These are phyloP conservation scores for Moniliella sp. DNA, from an alignment of 1,284 basidiomycete species.

Conservation along the genomic window DNA sequence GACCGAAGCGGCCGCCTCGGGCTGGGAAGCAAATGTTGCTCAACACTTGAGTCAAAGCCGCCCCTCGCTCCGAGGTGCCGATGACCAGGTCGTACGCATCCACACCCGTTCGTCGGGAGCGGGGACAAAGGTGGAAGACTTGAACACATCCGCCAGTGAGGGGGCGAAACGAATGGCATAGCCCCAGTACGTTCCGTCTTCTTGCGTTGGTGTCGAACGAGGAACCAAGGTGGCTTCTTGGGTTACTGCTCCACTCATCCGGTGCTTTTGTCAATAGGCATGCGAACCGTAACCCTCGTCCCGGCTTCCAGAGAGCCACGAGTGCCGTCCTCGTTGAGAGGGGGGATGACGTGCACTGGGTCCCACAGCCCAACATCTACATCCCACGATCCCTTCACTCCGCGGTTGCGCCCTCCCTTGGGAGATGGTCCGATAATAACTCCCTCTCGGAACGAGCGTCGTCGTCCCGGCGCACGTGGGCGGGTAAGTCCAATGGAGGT, in stretches of 20 bases:
- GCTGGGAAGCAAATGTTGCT: no score
- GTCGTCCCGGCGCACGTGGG: conserved; percentile 28
- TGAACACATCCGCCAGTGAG: conserved; percentile 12
- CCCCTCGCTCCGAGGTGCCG: conserved; percentile 28
- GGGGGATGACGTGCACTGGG: conserved; percentile 9
- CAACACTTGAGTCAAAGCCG: conserved; percentile 6
- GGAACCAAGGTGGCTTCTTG: conserved; percentile 10
- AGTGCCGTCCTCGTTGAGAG: neutral
- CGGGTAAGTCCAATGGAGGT: conserved; percentile 31
- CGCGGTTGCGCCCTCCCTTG: neutral
- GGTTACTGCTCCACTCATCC: neutral
- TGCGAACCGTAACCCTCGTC: conserved; percentile 22
- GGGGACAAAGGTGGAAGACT: conserved; percentile 5
- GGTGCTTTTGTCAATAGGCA: conserved; percentile 5
- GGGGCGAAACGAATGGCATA: conserved; percentile 20
- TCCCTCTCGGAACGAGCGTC: conserved; percentile 23
- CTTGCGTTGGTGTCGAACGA: conserved; percentile 19
- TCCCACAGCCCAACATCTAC: conserved; percentile 24
- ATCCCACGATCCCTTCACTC: neutral
- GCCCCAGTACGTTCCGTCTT: conserved; percentile 27
- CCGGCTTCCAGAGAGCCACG: conserved; percentile 4
- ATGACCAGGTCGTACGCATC: conserved; percentile 27
- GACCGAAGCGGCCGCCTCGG: no score
- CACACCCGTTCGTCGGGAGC: neutral
- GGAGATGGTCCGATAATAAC: conserved; percentile 8